Evolutionary conservation across 2,329 filamentous ascomycete genomes (phyloP).

Genomic region (Stemphylium vesicarium): DNA sequence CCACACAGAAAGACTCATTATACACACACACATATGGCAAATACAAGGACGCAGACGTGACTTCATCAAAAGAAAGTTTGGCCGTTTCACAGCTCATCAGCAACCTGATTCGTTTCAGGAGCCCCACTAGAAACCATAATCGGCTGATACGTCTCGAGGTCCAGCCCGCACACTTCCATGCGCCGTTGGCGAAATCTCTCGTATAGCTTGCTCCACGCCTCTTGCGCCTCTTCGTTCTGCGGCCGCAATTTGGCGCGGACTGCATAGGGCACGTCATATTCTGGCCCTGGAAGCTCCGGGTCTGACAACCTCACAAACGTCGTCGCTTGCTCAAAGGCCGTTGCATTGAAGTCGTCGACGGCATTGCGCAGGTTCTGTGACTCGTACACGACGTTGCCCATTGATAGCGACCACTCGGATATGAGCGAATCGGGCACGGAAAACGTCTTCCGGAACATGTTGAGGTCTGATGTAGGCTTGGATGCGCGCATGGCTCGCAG

Average conservation of each 20-base stretch:
- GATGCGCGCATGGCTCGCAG: slow-evolving; percentile 37
- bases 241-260: slow-evolving; percentile 52
- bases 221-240: slow-evolving; percentile 54
- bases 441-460: slow-evolving; percentile 45
- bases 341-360: slow-evolving; percentile 52
- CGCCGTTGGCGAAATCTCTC: slow-evolving; percentile 57
- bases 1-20: neutral
- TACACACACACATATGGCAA: neutral
- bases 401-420: slow-evolving; percentile 46
- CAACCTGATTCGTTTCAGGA: slow-evolving; percentile 5
- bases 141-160: slow-evolving; percentile 54
- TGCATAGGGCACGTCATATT: slow-evolving; percentile 56
- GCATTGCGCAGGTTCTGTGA: slow-evolving; percentile 39
- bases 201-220: slow-evolving; percentile 59
- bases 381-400: slow-evolving; percentile 49
- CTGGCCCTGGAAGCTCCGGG: slow-evolving; percentile 57
- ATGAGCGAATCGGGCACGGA: slow-evolving; percentile 43
- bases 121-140: slow-evolving; percentile 22
- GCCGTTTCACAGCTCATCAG: slow-evolving; percentile 16
- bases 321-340: slow-evolving; percentile 50
- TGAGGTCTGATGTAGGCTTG: slow-evolving; percentile 36
- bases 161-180: slow-evolving; percentile 61
- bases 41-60: slow-evolving; percentile 1
- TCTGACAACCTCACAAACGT: slow-evolving; percentile 57
- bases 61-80: slow-evolving; percentile 6